phyloP scores from a whole-genome alignment of 129 eudicot species.

The Pulicaria dysenterica region DNA sequence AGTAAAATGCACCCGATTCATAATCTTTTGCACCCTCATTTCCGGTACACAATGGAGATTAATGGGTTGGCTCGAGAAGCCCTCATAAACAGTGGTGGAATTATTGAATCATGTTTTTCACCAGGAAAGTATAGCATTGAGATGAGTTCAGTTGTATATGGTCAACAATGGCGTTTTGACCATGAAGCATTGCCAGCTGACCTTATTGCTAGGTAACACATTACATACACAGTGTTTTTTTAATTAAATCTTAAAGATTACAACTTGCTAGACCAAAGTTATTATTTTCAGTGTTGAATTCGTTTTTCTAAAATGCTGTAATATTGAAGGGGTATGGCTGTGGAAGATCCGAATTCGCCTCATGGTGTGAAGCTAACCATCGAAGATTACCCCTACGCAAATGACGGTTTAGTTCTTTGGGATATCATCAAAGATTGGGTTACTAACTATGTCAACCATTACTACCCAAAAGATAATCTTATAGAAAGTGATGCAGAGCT shows the following conservation, averaged over 20 bases:
- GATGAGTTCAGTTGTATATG: slow-evolving; percentile 62
- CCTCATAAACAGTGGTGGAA: slow-evolving; percentile 58
- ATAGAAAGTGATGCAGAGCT: slow-evolving; percentile 61
- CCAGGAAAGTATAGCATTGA: slow-evolving; percentile 66
- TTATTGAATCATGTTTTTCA: slow-evolving; percentile 57
- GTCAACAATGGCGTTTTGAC: slow-evolving; percentile 65
- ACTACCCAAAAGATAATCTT: slow-evolving; percentile 48
- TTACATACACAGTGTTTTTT: not conserved
- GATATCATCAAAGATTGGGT: slow-evolving; percentile 78
- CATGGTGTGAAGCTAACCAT: slow-evolving; percentile 74
- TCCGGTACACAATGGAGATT: slow-evolving; percentile 86
- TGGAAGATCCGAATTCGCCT: slow-evolving; percentile 71
- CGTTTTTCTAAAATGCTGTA: not conserved
- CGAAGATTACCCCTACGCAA: slow-evolving; percentile 87
- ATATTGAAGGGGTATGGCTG: slow-evolving; percentile 68
- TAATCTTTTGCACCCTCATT: slow-evolving; percentile 63
- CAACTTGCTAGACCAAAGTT: not conserved
- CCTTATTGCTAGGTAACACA: slow-evolving; percentile 52
- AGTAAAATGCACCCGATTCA: slow-evolving; percentile 78
- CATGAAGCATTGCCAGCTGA: slow-evolving; percentile 68
- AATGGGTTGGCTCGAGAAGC: slow-evolving; percentile 68
- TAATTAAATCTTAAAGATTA: not conserved
- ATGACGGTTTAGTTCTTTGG: slow-evolving; percentile 79
- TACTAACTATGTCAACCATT: slow-evolving; percentile 58
- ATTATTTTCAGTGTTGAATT: not conserved